Conservation (phyloP, 495 filamentous ascomycete species). For the Clavariopsis aquatica region DNA sequence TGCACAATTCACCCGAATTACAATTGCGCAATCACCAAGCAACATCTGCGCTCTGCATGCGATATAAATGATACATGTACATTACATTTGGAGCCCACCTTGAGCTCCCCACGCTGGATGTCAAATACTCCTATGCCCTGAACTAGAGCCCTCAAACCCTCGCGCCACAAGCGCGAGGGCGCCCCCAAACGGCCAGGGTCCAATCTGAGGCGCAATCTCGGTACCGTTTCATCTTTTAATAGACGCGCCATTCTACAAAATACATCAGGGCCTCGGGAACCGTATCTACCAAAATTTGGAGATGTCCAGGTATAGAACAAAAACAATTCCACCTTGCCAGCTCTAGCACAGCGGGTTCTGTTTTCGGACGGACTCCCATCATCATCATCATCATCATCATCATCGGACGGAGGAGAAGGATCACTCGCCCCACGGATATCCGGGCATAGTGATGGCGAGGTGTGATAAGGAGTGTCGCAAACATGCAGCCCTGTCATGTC, state of each 20-base stretch:
- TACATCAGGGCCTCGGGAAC: not conserved
- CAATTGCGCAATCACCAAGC: not conserved
- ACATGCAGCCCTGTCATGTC: not conserved
- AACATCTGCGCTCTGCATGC: not conserved
- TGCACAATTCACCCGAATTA: not conserved
- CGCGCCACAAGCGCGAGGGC: not conserved
- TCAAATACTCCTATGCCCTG: not conserved
- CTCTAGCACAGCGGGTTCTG: not conserved
- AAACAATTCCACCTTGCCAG: not conserved
- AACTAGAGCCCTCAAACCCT: not conserved
- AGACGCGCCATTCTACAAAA: not conserved
- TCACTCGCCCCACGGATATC: not conserved
- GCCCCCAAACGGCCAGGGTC: not conserved
- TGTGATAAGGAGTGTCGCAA: not conserved
- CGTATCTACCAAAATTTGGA: not conserved
- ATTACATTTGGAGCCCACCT: not conserved
- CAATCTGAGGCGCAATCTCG: not conserved
- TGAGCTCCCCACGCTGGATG: too few relatives aligned
- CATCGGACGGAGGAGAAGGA: not conserved
- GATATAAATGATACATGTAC: not conserved
- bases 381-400: too few relatives aligned
- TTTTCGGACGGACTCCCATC: too few relatives aligned
- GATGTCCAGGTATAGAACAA: too few relatives aligned
- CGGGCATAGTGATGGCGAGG: not conserved
- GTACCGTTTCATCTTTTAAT: not conserved